Percentiles rank a stretch among this genome's conserved stretches.
These are phyloP conservation scores for Coemansia interrupta DNA, from an alignment of 192 early-diverging fungal species.

Conservation along the genomic window DNA sequence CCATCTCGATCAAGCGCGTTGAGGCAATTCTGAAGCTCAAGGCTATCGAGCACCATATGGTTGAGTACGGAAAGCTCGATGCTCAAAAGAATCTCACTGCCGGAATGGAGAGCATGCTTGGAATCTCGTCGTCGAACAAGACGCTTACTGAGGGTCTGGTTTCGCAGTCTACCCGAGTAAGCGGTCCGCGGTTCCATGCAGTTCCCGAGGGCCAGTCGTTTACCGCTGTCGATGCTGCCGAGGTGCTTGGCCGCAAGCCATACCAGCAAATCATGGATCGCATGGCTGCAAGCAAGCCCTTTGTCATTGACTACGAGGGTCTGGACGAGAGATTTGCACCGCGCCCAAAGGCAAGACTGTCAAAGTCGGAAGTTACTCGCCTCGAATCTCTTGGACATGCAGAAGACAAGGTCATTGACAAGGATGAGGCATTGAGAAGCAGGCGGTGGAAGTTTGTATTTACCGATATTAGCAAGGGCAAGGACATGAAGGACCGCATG, in stretches of 20 bases:
- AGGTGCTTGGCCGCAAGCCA: conserved; percentile 67
- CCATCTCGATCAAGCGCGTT: conserved; percentile 76
- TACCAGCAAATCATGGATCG: conserved; percentile 48
- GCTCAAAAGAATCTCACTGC: conserved; percentile 67
- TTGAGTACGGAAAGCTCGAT: conserved; percentile 50
- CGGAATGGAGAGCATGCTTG: conserved; percentile 85
- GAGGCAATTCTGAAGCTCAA: conserved; percentile 91
- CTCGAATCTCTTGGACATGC: conserved; percentile 28
- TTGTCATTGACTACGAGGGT: conserved; percentile 39
- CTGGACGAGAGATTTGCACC: conserved; percentile 40
- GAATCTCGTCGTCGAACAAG: conserved; percentile 30
- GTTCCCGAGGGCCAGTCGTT: conserved; percentile 77
- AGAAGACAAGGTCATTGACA: conserved; percentile 27
- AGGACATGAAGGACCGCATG: conserved; percentile 50
- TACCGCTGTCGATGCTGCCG: conserved; percentile 75
- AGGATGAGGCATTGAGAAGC: conserved; percentile 40
- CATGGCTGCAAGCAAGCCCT: conserved; percentile 47
- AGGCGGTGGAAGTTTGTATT: conserved; percentile 59
- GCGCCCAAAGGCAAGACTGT: conserved; percentile 22
- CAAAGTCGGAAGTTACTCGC: conserved; percentile 9
- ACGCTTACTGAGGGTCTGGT: conserved; percentile 57
- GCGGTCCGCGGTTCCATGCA: conserved; percentile 74
- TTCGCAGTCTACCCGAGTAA: conserved; percentile 57
- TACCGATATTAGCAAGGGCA: conserved; percentile 53
- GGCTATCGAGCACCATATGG: conserved; percentile 70